A percentile compares a stretch with the other conserved stretches of the same genome.
Conservation (phyloP, 2,329 filamentous ascomycete species). For the Aspergillus persii region DNA sequence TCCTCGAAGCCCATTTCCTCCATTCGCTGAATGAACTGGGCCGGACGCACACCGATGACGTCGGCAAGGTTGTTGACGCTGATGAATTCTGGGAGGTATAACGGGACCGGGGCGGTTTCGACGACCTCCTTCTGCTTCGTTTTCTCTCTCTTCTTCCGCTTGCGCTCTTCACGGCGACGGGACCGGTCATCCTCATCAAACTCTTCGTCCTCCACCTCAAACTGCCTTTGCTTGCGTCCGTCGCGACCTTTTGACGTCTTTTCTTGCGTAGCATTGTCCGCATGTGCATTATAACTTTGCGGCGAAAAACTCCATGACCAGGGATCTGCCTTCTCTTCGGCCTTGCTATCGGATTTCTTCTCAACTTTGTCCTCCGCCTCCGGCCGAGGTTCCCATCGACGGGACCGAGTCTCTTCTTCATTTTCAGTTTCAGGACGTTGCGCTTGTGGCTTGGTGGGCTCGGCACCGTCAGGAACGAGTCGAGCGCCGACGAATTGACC, state of each 20-base stretch:
- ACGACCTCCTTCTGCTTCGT: constrained; percentile 39
- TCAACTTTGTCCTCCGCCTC: background rate
- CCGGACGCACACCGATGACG: constrained; percentile 67
- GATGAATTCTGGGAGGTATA: constrained; percentile 87
- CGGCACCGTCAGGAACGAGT: background rate
- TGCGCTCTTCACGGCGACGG: constrained; percentile 30
- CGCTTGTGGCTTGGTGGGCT: constrained; percentile 2
- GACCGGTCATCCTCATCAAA: constrained; percentile 41
- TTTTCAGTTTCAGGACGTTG: background rate
- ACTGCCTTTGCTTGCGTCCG: constrained; percentile 21
- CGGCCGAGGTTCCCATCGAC: background rate
- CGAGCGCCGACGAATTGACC: constrained; percentile 3
- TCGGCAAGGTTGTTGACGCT: constrained; percentile 79
- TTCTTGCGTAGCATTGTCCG: constrained; percentile 10
- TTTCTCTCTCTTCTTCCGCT: constrained; percentile 44
- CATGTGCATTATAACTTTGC: constrained; percentile 21
- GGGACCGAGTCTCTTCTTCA: background rate
- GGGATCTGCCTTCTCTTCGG: constrained; percentile 15
- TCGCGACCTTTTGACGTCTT: constrained; percentile 25
- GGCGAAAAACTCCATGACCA: constrained; percentile 34
- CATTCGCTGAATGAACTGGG: constrained; percentile 72
- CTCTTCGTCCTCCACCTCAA: constrained; percentile 31
- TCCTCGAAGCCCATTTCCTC: constrained; percentile 87
- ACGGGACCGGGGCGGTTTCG: constrained; percentile 52
- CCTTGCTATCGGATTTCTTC: background rate